Base-by-base conservation (phyloP, 2,329 filamentous ascomycete genomes). In the Rugonectria rugulosa region DNA sequence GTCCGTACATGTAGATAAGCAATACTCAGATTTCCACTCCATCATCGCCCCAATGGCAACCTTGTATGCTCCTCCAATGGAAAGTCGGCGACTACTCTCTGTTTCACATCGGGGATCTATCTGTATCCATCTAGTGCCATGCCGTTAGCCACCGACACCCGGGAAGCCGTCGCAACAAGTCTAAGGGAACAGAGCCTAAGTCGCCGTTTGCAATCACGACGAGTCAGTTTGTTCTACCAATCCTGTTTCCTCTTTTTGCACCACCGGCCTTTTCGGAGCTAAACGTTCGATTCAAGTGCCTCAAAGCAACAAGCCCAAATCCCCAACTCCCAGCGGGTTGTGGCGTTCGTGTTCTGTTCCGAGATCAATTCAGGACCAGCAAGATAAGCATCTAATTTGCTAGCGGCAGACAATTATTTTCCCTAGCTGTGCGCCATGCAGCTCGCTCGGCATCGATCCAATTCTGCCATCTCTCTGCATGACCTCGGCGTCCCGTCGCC, bases 381-480 rank as follows among this genome's bases (percentile, higher is more conserved):
- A 34, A 11, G 8, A 36, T 9, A 36, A n/a, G 15, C 10, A 31
- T n/a, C 7, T 23, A 37, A 36, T 24, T 14, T 14, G n/a, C n/a
- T 27, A 14, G 42, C 24, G 12, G 14, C 31, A 36, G 29, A 29
- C 37, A 31, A 32, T 45, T 41, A n/a, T 38, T 36, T 29, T 10
- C 47, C 20, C 46, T 29, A 37, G 29, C 14, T 6, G 32, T 24
- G 12, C 41, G 27, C 23, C 41, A 38, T 65, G 64, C 54, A 41
- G 43, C 50, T 45, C 20, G 29, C 44, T 23, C 48, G 37, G 47
- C 32, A 38, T 29, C 59, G 61, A 11, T 62, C 61, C 44, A 57
- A 53, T 56, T 65, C 63, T 6, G 50, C 54, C 15, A 66, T 68
- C 41, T 60, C 63, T 10, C 63, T 67, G 11, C 55, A 66, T 8